phyloP scores from a whole-genome alignment of 345 rosid species.

The Litchi chinensis region DNA sequence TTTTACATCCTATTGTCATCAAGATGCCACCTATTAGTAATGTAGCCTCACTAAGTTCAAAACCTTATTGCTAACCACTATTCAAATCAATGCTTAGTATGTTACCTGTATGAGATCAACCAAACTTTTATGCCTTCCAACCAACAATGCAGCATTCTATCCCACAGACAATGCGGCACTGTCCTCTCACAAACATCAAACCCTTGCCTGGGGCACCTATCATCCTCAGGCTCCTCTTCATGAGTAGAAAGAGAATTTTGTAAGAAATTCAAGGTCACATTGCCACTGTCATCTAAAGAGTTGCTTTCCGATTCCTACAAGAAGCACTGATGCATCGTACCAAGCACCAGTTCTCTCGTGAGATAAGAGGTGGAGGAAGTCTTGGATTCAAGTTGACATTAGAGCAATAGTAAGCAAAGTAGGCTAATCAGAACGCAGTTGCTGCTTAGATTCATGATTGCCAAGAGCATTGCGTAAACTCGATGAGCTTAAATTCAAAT shows the following conservation, averaged over 20 bases:
- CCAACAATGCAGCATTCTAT: conserved; percentile 41
- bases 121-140: conserved; percentile 76
- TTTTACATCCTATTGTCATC: neutral
- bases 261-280: conserved; percentile 42
- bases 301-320: conserved; percentile 48
- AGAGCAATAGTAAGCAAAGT: conserved; percentile 72
- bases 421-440: conserved; percentile 74
- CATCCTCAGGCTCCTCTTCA: conserved; percentile 85
- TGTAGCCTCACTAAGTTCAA: neutral
- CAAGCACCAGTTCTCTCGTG: conserved; percentile 70
- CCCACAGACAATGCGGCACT: conserved; percentile 26
- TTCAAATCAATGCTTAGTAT: neutral
- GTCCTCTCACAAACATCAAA: conserved; percentile 27
- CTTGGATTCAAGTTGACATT: conserved; percentile 91
- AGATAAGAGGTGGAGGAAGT: conserved; percentile 89
- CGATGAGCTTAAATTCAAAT: conserved; percentile 47
- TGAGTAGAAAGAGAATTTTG: no score
- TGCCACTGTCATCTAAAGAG: conserved; percentile 58
- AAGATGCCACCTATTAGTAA: neutral
- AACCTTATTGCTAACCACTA: neutral
- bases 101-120: conserved; percentile 90
- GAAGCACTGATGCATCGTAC: conserved; percentile 67
- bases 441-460: conserved; percentile 71
- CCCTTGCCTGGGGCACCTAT: conserved; percentile 44
- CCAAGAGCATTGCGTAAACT: conserved; percentile 56